Evolutionary conservation across 2,329 filamentous ascomycete species (phyloP), one percentile per base, ranked within the genome.

Genomic region (Talaromyces sp.): DNA sequence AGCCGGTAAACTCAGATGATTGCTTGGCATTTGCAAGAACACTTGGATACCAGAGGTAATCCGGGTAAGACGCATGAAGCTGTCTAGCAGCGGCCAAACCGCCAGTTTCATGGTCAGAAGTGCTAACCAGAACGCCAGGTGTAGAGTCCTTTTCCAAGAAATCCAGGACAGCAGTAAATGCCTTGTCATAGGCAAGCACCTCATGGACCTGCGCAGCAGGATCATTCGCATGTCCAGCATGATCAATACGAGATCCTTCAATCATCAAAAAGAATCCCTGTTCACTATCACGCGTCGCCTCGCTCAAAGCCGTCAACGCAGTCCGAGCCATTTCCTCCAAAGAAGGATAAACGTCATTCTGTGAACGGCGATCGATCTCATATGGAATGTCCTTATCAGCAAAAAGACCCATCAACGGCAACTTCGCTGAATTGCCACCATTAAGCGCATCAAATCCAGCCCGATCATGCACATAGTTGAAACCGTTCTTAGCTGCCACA

Each of bases 191-290:
- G 47, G 91, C 93, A n/a, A 97, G 80, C 0, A 99, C 93, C 73
- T 99, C 94, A 62, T 90, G 87, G 10, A 93, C 90, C 67, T 94
- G 90, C 1, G 90, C 88, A 9, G 88, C 89, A 0, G 90, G 89
- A 64, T 94, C 90, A 63, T 94, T 94, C 58, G 83, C 84, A 69
- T 94, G 90, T 6, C 91, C 94, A 3, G 94, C 93, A 70, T 99
- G 94, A 67, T 99, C 94, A 65, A 99, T 97, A 37, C 94, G 83
- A 65, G 90, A 96, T 4, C 92, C 94, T 74, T 99, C 94, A 56
- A 99, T 95, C 93, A 99, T 96, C 64, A 99, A 80, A 75, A 99
- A 99, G 80, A 97, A 99, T 4, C 94, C 94, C 73, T 95, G 86
- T 37, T 97, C 91, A 57, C 84, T 91, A 67, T 92, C 80, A 66